These are phyloP conservation scores for Albizia julibrissin DNA, from an alignment of 306 rosid species.

Conservation along the genomic window DNA sequence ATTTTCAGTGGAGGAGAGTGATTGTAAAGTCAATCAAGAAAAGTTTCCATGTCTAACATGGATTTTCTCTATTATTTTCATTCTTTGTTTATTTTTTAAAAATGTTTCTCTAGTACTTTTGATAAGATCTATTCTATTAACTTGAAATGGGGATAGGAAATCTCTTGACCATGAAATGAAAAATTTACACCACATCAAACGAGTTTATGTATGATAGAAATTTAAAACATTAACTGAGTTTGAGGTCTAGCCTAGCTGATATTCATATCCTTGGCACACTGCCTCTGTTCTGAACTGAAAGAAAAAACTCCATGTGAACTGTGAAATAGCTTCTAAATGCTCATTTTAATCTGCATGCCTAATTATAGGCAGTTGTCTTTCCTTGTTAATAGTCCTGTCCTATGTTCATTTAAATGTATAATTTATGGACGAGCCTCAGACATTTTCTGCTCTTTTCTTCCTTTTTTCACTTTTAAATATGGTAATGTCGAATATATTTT, in stretches of 20 bases:
- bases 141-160: neutral
- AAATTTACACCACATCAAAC: neutral
- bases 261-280: conserved; percentile 3
- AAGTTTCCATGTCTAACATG: conserved; percentile 20
- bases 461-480: neutral
- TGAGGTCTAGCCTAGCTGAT: conserved; percentile 12
- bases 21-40: conserved; percentile 17
- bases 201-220: conserved; percentile 2
- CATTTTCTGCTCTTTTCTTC: neutral
- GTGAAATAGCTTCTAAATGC: neutral
- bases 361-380: conserved; percentile 14
- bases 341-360: neutral
- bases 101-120: neutral
- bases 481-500: neutral
- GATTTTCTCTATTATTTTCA: neutral
- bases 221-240: conserved; percentile 1
- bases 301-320: neutral
- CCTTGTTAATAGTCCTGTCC: neutral
- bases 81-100: neutral
- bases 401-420: conserved; percentile 3
- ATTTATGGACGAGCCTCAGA: neutral
- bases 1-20: neutral
- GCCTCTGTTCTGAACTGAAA: conserved; percentile 11
- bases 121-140: conserved; percentile 14
- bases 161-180: conserved; percentile 13